A percentile compares a stretch with the other conserved stretches of the same genome.
phyloP scores from a whole-genome alignment of 768 basidiomycete genomes.

The Amyloporia xantha region DNA sequence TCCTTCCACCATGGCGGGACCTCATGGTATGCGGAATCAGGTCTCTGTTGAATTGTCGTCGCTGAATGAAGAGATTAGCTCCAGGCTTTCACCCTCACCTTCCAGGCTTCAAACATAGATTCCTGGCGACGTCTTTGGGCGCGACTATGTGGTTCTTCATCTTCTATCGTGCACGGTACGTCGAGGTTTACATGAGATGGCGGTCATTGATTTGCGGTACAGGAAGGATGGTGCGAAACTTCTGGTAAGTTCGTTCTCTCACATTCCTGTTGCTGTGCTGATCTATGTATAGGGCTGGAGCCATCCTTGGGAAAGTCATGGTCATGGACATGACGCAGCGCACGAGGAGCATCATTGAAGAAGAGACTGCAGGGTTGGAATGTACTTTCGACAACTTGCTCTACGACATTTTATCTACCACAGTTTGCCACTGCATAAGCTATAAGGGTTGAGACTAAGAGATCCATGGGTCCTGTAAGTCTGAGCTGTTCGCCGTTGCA shows the following conservation, averaged over 20 bases:
- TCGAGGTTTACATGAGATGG: constrained; percentile 9
- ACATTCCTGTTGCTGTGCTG: background rate
- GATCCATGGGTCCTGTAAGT: too few relatives aligned
- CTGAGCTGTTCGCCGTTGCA: too few relatives aligned
- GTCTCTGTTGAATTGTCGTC: background rate
- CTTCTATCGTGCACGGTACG: constrained; percentile 90
- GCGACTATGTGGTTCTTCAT: constrained; percentile 99
- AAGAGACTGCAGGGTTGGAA: background rate
- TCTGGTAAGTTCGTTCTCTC: constrained; percentile 19
- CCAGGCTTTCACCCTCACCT: constrained; percentile 88
- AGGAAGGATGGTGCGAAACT: constrained; percentile 33
- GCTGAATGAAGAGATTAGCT: constrained; percentile 30
- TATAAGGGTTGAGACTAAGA: too few relatives aligned
- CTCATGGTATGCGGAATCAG: constrained; percentile 16
- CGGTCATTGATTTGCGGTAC: constrained; percentile 20
- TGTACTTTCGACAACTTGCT: too few relatives aligned
- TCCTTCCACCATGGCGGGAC: constrained; percentile 23
- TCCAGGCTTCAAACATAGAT: constrained; percentile 66
- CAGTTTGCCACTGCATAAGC: too few relatives aligned
- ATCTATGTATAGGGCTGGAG: constrained; percentile 23
- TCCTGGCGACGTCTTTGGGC: constrained; percentile 80
- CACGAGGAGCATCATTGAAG: constrained; percentile 33
- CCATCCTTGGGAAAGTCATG: constrained; percentile 64
- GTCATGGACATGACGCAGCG: constrained; percentile 38
- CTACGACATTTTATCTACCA: too few relatives aligned